A percentile compares a stretch with the other conserved stretches of the same genome.
These are phyloP conservation scores for Macroventuria anomochaeta DNA, from an alignment of 2,329 filamentous ascomycete species.

Conservation along the genomic window DNA sequence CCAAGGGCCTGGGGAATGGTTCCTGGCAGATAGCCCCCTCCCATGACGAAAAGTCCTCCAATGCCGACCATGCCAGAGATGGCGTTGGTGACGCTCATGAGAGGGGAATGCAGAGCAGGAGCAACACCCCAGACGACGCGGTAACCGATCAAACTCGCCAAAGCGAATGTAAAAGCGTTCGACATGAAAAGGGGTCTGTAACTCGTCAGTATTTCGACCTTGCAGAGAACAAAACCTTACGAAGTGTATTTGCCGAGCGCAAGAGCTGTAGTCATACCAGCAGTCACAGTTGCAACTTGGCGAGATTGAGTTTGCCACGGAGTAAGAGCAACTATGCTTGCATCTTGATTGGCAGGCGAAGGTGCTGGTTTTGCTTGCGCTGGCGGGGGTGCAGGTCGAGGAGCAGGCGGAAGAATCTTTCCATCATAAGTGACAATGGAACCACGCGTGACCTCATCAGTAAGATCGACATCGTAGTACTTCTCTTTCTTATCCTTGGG, in stretches of 20 bases:
- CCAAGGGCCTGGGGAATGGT: conserved; percentile 81
- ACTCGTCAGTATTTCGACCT: conserved; percentile 1
- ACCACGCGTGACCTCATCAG: conserved; percentile 84
- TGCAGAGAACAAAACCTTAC: conserved; percentile 13
- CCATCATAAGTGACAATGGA: conserved; percentile 83
- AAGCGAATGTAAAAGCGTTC: conserved; percentile 82
- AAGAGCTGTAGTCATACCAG: conserved; percentile 76
- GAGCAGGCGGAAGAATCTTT: conserved; percentile 75
- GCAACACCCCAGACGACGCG: conserved; percentile 86
- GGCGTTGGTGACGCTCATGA: conserved; percentile 94
- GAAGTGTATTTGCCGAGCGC: conserved; percentile 81
- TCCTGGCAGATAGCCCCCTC: conserved; percentile 66
- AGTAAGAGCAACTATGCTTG: conserved; percentile 70
- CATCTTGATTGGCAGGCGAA: conserved; percentile 50
- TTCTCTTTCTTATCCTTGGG: conserved; percentile 79
- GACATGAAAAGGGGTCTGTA: conserved; percentile 77
- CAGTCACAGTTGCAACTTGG: conserved; percentile 76
- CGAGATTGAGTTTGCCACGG: conserved; percentile 82
- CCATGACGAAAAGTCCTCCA: conserved; percentile 87
- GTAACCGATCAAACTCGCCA: conserved; percentile 86
- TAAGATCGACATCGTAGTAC: conserved; percentile 78
- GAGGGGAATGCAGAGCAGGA: conserved; percentile 82
- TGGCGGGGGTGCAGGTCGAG: conserved; percentile 68
- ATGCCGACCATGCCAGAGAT: conserved; percentile 90
- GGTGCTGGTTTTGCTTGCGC: conserved; percentile 56